Conservation (phyloP, 495 filamentous ascomycete genomes). For the Staphylotrichum tortipilum region DNA sequence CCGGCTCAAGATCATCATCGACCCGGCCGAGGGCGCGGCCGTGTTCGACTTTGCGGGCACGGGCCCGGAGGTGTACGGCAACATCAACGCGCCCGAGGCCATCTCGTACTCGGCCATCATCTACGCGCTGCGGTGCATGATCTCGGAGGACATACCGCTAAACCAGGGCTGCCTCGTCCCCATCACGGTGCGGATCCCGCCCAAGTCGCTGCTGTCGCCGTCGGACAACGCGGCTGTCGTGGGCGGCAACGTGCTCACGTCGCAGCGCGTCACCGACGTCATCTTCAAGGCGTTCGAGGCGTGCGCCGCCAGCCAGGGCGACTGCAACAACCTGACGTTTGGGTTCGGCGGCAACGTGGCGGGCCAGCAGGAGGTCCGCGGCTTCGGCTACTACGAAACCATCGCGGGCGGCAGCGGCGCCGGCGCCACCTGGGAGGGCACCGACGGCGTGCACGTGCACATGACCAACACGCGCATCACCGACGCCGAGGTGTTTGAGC, state of each 20-base stretch:
- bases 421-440: constrained; percentile 78
- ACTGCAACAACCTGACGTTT: constrained; percentile 86
- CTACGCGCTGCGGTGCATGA: constrained; percentile 88
- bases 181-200: constrained; percentile 77
- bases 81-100: constrained; percentile 90
- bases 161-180: constrained; percentile 94
- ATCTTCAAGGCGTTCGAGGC: constrained; percentile 85
- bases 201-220: constrained; percentile 73
- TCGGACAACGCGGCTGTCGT: constrained; percentile 86
- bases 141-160: constrained; percentile 86
- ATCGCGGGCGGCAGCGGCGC: constrained; percentile 91
- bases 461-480: constrained; percentile 99
- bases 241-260: constrained; percentile 88
- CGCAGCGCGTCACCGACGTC: constrained; percentile 87
- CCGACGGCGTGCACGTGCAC: constrained; percentile 84
- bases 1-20: constrained; percentile 72
- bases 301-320: constrained; percentile 84
- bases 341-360: constrained; percentile 71
- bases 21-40: constrained; percentile 73
- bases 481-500: constrained; percentile 90
- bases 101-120: constrained; percentile 95
- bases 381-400: constrained; percentile 97
- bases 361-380: constrained; percentile 52
- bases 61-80: constrained; percentile 86
- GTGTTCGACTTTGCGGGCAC: constrained; percentile 88